A percentile compares a stretch with the other conserved stretches of the same genome.
phyloP scores from a whole-genome alignment of 768 basidiomycete species.

The Kwoniella dendrophila region DNA sequence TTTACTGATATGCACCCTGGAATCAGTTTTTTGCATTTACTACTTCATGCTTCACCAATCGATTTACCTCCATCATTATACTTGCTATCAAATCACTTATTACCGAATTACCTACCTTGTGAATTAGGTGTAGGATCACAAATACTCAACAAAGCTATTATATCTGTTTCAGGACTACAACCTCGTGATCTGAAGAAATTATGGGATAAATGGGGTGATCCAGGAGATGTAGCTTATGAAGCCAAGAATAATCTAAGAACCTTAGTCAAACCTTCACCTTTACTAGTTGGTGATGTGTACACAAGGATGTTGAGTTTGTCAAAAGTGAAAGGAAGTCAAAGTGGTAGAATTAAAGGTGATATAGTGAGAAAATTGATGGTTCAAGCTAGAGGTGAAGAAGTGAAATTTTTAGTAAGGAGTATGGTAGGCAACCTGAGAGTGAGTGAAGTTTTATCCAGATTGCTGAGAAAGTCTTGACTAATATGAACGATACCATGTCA shows the following conservation, averaged over 20 bases:
- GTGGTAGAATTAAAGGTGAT: conserved; percentile 72
- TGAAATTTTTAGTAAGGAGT: conserved; percentile 70
- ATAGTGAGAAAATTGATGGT: conserved; percentile 81
- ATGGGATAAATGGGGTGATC: conserved; percentile 76
- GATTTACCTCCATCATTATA: conserved; percentile 78
- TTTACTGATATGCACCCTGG: conserved; percentile 61
- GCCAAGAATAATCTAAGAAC: conserved; percentile 63
- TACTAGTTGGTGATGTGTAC: conserved; percentile 66
- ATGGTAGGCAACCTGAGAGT: conserved; percentile 51
- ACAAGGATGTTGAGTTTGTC: conserved; percentile 69
- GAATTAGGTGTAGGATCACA: conserved; percentile 58
- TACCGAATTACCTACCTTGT: conserved; percentile 72
- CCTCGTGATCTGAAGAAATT: conserved; percentile 48
- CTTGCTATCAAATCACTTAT: conserved; percentile 76
- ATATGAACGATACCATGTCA: conserved; percentile 54
- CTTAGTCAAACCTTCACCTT: conserved; percentile 48
- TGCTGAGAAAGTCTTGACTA: conserved; percentile 63
- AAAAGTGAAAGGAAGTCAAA: conserved; percentile 71
- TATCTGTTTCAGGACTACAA: conserved; percentile 50
- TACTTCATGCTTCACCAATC: conserved; percentile 67
- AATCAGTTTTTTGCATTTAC: conserved; percentile 74
- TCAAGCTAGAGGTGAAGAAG: conserved; percentile 81
- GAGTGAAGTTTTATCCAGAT: conserved; percentile 61
- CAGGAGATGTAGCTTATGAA: conserved; percentile 83
- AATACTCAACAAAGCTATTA: conserved; percentile 60